Evolutionary conservation across 208 protist species (phyloP).

Genomic region (Crithidia mellificae): DNA sequence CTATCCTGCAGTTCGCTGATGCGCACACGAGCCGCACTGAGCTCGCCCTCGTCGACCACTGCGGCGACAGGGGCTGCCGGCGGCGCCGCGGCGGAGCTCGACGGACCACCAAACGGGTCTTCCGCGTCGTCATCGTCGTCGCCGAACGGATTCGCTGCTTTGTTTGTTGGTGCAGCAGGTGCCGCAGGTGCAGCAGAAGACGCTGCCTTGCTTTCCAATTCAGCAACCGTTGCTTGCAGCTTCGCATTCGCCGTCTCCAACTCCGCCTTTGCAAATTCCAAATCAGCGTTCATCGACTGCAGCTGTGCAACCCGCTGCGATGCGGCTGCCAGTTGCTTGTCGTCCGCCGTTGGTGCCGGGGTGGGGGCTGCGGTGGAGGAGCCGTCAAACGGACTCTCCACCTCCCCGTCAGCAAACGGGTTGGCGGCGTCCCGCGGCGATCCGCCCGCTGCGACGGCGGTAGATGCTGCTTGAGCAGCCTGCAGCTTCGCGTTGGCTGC

Average conservation of each 20-base stretch:
- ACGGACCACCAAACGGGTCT: neutral
- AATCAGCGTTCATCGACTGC: neutral
- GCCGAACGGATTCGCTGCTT: neutral
- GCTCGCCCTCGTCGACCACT: neutral
- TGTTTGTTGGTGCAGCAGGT: neutral
- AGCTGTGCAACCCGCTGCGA: neutral
- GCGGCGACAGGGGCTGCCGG: neutral
- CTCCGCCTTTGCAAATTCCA: neutral
- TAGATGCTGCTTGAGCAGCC: neutral
- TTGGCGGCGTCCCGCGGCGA: neutral
- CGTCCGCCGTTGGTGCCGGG: neutral
- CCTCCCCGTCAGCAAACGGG: constrained; percentile 5
- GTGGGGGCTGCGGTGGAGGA: neutral
- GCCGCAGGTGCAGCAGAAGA: neutral
- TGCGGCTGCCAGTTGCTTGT: constrained; percentile 6
- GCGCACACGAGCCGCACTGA: neutral
- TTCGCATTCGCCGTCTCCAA: neutral
- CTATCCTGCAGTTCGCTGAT: neutral
- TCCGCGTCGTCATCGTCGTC: neutral
- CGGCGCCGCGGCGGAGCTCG: neutral
- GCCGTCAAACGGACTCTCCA: constrained; percentile 1
- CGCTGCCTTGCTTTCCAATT: neutral
- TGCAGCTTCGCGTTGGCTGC: neutral
- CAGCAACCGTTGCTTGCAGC: neutral
- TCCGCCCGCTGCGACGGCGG: neutral